Conservation (phyloP, 2,329 filamentous ascomycete genomes). For the Scedosporium apiospermum region DNA sequence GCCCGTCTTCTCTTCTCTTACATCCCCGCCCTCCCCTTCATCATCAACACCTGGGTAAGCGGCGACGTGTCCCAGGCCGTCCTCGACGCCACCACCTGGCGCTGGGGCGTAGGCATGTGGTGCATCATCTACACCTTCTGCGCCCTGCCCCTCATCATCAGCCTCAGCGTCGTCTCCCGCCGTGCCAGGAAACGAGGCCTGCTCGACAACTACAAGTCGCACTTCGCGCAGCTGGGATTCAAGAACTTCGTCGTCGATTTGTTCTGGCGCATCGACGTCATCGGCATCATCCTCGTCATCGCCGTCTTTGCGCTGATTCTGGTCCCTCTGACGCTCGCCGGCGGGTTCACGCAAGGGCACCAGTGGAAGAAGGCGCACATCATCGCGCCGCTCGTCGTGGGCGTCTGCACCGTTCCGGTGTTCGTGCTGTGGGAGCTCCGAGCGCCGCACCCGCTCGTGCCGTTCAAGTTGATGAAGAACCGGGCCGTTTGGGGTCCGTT, state of each 20-base stretch:
- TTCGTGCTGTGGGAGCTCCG: constrained; percentile 40
- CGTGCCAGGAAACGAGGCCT: constrained; percentile 43
- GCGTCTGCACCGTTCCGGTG: constrained; percentile 36
- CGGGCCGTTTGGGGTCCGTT: constrained; percentile 55
- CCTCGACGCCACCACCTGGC: constrained; percentile 40
- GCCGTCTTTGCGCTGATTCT: constrained; percentile 36
- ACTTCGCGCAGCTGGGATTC: constrained; percentile 21
- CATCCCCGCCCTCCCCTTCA: constrained; percentile 48
- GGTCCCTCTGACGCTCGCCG: constrained; percentile 34
- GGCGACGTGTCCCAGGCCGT: constrained; percentile 45
- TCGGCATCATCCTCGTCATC: constrained; percentile 35
- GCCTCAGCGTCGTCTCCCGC: constrained; percentile 37
- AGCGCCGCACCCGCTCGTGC: constrained; percentile 44
- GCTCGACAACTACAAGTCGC: constrained; percentile 26
- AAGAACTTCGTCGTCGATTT: constrained; percentile 25
- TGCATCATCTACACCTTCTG: constrained; percentile 52
- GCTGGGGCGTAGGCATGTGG: constrained; percentile 58
- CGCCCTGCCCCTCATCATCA: constrained; percentile 44
- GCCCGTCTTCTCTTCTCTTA: constrained; percentile 57
- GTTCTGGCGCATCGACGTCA: constrained; percentile 35
- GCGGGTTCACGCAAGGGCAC: constrained; percentile 22
- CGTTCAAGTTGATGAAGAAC: constrained; percentile 52
- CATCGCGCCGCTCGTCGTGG: constrained; percentile 34
- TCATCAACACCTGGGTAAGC: constrained; percentile 57
- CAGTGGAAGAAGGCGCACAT: constrained; percentile 28